Evolutionary conservation across 352 stramenopile species (phyloP), one percentile per base, ranked within the genome.

Genomic region (Globisporangium cylindrosporum): DNA sequence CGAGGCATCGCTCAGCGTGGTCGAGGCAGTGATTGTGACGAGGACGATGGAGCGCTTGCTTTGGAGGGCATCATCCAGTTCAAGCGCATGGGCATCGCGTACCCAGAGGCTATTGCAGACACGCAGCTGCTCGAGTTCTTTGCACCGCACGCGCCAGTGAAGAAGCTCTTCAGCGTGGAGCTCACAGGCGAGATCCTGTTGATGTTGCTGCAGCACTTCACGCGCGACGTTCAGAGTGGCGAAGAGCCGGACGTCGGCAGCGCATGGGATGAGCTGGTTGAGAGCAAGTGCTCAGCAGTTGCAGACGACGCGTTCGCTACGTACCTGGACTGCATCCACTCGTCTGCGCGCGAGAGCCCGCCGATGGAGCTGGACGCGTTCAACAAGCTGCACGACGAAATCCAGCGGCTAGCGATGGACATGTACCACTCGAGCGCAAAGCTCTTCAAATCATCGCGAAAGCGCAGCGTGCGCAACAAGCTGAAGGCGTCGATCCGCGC

Each of bases 251-350:
- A 94, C 48, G 73, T 94, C 60, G 73, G 72, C 32, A 80, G 63
- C 41, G 84, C 79, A 1, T 95, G 84, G 83, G 86, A 94, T 66
- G 81, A 88, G 36, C 70, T 86, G 55, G 84, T 88, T 20, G 81
- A 90, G 63, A 54, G 77, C 48, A 81, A 83, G 49, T 94, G 86
- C 53, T 41, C 43, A 12, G 61, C 76, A 0, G 58, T 89, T 9
- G 84, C 82, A 0, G 82, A 84, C 15, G 84, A 93, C 56, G 88
- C 84, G 5, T 63, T 92, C 20, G 74, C 67, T 20, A 94, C 81
- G 41, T 95, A 95, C 67, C 65, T 83, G 24, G 88, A 95, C 67
- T 93, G 85, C 62, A 80, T 94, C 7, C 80, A 87, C 59, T 77
- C 78, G 15, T 84, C 77, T 6, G 79, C 86, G 18, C 62, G 72